Base-by-base conservation (phyloP, 441 rosid genomes). In the Arabidopsis hybrid region DNA sequence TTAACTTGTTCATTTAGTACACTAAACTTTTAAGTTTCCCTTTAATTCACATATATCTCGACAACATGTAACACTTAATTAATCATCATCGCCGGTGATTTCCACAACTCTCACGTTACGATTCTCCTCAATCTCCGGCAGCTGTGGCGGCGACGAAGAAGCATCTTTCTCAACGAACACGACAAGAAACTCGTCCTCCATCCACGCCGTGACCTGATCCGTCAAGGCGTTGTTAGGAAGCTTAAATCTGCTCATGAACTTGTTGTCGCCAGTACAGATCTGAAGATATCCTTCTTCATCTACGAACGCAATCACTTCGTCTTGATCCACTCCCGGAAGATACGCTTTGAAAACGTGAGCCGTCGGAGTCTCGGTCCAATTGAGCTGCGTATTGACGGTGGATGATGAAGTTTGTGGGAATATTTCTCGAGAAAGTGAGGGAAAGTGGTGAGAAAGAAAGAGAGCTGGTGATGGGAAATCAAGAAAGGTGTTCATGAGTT, bases 251-350 rank as follows among this genome's bases (percentile, higher is more conserved):
- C 81, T 84, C 87, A 67, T 82, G 72, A 84, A 84, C n/a, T 82
- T 80, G 61, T 83, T 80, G 49, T 82, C 78, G 0, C 74, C 72
- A 0, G 79, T 75, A 57, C 86, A 82, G 11, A 89, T 82, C 73
- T 89, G 87, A 36, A 89, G 90, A 71, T 57, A 69, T n/a, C 82
- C 79, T 39, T 78, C 85, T 1, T 87, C 87, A 9, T 89, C 93
- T 0, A 89, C 79, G 67, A 71, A 81, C 60, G 87, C 89, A 11
- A 87, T 60, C 67, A 85, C 83, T 59, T 83, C 85, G 1, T 83
- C 84, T 4, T 62, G 49, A 8, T 31, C 36, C 13, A 59, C 39
- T 29, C 82, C 83, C 0, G 86, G 81, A 76, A 87, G 81, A 47
- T 72, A 83, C 29, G 88, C 91, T 38, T 80, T 85, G 72, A 80